Conservation (phyloP, 352 stramenopile genomes). For the Halophytophthora polymorphica region DNA sequence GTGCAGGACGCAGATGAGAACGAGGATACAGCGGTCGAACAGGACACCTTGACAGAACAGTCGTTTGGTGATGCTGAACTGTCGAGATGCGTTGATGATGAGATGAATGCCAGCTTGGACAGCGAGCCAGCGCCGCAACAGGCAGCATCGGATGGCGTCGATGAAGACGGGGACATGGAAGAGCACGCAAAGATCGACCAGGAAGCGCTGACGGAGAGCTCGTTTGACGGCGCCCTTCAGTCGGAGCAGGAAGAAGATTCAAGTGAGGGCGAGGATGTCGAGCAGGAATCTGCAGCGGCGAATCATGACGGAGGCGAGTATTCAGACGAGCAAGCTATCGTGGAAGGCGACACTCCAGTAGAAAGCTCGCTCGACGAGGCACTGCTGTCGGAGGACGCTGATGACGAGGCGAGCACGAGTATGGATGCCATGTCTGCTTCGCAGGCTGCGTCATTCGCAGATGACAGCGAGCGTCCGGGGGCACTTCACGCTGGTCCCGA, state of each 20-base stretch:
- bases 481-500: too few relatives aligned
- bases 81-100: background rate
- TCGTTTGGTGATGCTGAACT: constrained; percentile 13
- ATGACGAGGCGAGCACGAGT: background rate
- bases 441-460: too few relatives aligned
- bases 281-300: constrained; percentile 1
- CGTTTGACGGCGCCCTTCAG: constrained; percentile 16
- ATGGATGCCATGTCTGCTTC: background rate
- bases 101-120: background rate
- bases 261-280: background rate
- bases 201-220: constrained; percentile 18
- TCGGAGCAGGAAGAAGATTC: constrained; percentile 11
- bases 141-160: background rate
- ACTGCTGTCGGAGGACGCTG: background rate
- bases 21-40: constrained; percentile 6
- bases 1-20: constrained; percentile 11
- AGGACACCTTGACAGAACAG: constrained; percentile 14
- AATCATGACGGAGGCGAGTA: constrained; percentile 12
- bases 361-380: constrained; percentile 5
- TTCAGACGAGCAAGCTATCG: constrained; percentile 20
- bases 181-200: background rate
- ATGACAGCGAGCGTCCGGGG: too few relatives aligned
- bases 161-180: constrained; percentile 5
- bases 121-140: background rate
- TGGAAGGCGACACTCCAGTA: constrained; percentile 1